Percentiles rank a stretch among this genome's conserved stretches.
These are phyloP conservation scores for Sarcodon sp. DNA, from an alignment of 768 basidiomycete species.

Conservation along the genomic window DNA sequence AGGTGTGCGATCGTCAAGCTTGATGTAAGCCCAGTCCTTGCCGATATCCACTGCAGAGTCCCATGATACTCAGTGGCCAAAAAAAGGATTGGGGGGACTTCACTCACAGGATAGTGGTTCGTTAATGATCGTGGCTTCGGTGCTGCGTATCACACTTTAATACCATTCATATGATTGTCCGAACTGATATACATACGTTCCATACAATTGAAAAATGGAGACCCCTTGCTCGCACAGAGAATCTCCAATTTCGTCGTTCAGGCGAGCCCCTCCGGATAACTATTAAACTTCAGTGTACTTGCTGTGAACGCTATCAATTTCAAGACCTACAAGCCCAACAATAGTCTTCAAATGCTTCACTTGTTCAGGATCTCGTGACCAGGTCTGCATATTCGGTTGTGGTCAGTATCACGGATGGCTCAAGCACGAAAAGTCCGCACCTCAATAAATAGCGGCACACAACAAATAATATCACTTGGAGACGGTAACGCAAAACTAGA, in stretches of 20 bases:
- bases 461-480: conserved; percentile 9
- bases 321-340: conserved; percentile 1
- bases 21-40: conserved; percentile 13
- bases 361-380: conserved; percentile 9
- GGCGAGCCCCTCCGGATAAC: conserved; percentile 18
- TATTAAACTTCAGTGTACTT: conserved; percentile 3
- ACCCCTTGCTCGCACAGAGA: conserved; percentile 10
- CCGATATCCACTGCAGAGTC: conserved; percentile 5
- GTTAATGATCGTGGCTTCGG: conserved; percentile 11
- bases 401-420: neutral
- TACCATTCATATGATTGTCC: neutral
- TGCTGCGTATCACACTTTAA: conserved; percentile 3
- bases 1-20: conserved; percentile 8
- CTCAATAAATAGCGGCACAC: conserved; percentile 21
- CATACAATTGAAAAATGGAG: conserved; percentile 10
- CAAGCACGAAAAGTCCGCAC: conserved; percentile 6
- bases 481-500: neutral
- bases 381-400: conserved; percentile 7
- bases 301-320: neutral
- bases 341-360: conserved; percentile 10
- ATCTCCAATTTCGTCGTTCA: conserved; percentile 13
- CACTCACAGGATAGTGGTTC: conserved; percentile 9
- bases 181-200: conserved; percentile 6
- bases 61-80: neutral
- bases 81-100: neutral